phyloP scores from a whole-genome alignment of 2,329 filamentous ascomycete genomes.

The Pseudofabraea citricarpa region DNA sequence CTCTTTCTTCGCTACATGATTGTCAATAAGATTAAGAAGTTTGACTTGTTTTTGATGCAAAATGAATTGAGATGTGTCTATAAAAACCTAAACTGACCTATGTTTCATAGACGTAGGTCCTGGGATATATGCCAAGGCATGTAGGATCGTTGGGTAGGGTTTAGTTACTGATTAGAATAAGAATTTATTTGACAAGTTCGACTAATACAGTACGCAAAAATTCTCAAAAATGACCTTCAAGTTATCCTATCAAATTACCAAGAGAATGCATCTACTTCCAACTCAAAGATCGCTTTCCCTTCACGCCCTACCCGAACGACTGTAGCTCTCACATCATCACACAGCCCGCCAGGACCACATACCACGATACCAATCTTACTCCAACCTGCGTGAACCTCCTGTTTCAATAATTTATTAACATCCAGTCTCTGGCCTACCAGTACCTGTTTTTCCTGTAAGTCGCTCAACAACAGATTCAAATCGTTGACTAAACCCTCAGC shows the following conservation, averaged over 20 bases:
- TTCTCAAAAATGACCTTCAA: too few relatives aligned
- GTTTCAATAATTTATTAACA: slow-evolving; percentile 24
- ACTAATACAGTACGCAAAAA: too few relatives aligned
- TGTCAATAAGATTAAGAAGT: too few relatives aligned
- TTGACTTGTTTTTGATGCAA: too few relatives aligned
- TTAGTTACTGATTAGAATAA: too few relatives aligned
- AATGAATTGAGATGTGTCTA: too few relatives aligned
- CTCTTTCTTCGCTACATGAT: too few relatives aligned
- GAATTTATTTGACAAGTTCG: too few relatives aligned
- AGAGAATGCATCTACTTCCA: slow-evolving; percentile 23
- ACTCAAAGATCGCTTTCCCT: slow-evolving; percentile 15
- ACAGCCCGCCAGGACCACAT: slow-evolving; percentile 35
- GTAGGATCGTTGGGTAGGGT: too few relatives aligned
- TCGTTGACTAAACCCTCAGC: slow-evolving; percentile 25
- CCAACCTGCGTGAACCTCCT: slow-evolving; percentile 27
- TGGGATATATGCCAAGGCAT: too few relatives aligned
- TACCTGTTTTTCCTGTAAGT: slow-evolving; percentile 30
- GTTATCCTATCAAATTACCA: slow-evolving; percentile 10
- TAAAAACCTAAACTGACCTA: too few relatives aligned
- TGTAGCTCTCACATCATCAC: slow-evolving; percentile 32
- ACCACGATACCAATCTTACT: slow-evolving; percentile 33
- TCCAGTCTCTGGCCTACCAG: slow-evolving; percentile 30
- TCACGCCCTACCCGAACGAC: slow-evolving; percentile 17
- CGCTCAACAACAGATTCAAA: slow-evolving; percentile 21
- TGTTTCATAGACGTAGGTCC: too few relatives aligned